Evolutionary conservation across 2,329 filamentous ascomycete genomes (phyloP).

Genomic region (Botrytis squamosa): DNA sequence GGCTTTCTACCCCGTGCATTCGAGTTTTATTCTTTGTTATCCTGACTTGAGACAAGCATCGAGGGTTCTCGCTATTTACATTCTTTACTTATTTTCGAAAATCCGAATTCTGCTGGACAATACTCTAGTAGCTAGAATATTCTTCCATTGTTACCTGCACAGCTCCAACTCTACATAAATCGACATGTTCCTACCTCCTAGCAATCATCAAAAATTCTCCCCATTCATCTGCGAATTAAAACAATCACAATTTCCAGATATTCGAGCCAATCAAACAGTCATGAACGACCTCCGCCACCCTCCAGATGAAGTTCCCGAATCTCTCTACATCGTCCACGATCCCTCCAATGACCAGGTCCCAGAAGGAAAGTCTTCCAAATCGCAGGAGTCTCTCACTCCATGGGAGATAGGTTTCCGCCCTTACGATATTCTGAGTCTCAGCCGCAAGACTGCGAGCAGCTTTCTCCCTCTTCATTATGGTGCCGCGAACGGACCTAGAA

Average conservation of each 20-base stretch:
- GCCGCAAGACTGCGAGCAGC: background rate
- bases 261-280: background rate
- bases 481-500: background rate
- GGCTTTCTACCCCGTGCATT: background rate
- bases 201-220: background rate
- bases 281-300: background rate
- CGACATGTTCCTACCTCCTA: too few relatives aligned
- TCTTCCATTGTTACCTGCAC: background rate
- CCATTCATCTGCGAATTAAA: background rate
- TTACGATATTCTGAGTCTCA: background rate
- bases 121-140: background rate
- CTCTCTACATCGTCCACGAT: constrained; percentile 1
- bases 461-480: background rate
- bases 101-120: too few relatives aligned
- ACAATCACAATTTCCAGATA: too few relatives aligned
- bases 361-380: background rate
- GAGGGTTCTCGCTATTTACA: background rate
- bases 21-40: background rate
- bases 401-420: background rate
- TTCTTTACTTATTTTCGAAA: background rate
- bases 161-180: background rate
- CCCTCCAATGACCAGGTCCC: background rate
- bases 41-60: background rate
- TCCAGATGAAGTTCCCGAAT: background rate
- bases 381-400: background rate